phyloP scores from a whole-genome alignment of 345 rosid genomes.

The Gossypium herbaceum region DNA sequence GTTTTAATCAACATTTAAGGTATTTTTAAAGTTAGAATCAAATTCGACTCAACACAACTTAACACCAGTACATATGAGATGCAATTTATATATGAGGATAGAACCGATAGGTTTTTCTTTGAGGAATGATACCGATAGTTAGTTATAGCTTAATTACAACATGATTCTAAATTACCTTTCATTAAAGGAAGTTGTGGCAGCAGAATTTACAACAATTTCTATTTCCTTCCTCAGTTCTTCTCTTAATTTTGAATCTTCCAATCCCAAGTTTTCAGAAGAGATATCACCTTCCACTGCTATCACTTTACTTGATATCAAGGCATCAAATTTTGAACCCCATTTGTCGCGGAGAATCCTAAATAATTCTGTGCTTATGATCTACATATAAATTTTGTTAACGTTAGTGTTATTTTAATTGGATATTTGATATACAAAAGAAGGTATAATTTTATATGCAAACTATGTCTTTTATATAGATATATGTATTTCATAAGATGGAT shows the following conservation, averaged over 20 bases:
- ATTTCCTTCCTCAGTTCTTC: constrained; percentile 29
- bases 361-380: constrained; percentile 28
- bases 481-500: background rate
- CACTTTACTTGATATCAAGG: constrained; percentile 17
- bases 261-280: constrained; percentile 26
- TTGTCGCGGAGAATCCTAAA: constrained; percentile 19
- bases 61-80: too few species aligned
- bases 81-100: too few species aligned
- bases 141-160: background rate
- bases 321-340: constrained; percentile 12
- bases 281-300: constrained; percentile 31
- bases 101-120: too few species aligned
- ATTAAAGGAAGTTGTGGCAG: constrained; percentile 33
- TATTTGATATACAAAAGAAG: too few species aligned
- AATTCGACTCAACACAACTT: too few species aligned
- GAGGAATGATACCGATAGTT: too few species aligned
- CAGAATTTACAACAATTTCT: constrained; percentile 31
- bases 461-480: background rate
- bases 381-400: background rate
- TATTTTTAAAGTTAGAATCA: too few species aligned
- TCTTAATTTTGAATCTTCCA: constrained; percentile 16
- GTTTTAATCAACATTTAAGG: too few species aligned
- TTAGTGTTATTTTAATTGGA: too few species aligned
- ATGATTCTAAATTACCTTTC: constrained; percentile 30
- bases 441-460: background rate